phyloP scores from a whole-genome alignment of 139 green algal genomes.

The Volvox africanus region DNA sequence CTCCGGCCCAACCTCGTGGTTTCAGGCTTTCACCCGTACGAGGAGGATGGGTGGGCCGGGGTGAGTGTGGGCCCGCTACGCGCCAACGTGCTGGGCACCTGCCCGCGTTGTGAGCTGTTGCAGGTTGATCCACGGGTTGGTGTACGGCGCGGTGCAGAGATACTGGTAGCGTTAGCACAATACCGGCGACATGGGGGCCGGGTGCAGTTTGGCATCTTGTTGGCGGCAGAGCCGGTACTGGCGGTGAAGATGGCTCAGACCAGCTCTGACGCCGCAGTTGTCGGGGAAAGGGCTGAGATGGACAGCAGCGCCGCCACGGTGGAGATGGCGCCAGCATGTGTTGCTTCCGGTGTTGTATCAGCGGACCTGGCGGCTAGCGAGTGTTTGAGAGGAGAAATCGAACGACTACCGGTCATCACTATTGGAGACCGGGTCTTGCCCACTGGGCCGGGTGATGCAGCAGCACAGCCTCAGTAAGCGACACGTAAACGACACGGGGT shows the following conservation, averaged over 20 bases:
- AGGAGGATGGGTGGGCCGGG: conserved; percentile 72
- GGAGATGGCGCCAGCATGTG: background rate
- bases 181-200: conserved; percentile 59
- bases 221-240: conserved; percentile 14
- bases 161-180: conserved; percentile 61
- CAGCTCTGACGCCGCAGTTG: too few species aligned
- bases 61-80: conserved; percentile 44
- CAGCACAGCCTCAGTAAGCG: too few species aligned
- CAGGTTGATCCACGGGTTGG: conserved; percentile 59
- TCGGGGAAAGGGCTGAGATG: too few species aligned
- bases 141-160: conserved; percentile 33
- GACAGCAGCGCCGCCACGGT: too few species aligned
- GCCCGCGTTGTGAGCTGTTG: conserved; percentile 66
- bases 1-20: conserved; percentile 88
- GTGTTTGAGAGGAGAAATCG: background rate
- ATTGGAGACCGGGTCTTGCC: background rate
- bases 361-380: background rate
- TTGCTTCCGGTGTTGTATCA: background rate
- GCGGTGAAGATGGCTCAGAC: background rate
- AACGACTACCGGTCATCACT: background rate
- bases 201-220: conserved; percentile 61
- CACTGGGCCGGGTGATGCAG: too few species aligned
- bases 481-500: too few species aligned
- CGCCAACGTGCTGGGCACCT: conserved; percentile 55
- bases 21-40: conserved; percentile 60